Evolutionary conservation across 768 basidiomycete species (phyloP), one percentile per base, ranked within the genome.

Genomic region (Termitomyces sp.): DNA sequence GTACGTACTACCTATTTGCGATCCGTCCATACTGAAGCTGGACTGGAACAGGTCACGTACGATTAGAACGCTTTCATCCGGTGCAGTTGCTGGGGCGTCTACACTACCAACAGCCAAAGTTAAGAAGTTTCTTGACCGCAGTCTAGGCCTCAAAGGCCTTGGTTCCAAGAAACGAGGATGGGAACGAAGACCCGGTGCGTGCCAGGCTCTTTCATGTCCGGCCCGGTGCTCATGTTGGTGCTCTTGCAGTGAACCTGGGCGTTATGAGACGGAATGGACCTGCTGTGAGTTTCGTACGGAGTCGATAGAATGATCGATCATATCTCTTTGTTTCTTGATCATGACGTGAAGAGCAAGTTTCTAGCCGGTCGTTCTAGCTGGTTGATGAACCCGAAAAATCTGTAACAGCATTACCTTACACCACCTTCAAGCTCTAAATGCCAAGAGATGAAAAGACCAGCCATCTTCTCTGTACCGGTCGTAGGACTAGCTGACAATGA

Each of bases 181-280:
- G 85, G 78, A 83, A 60, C 73, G 86, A 47, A 73, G 76, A 65
- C 73, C 84, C 49, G 84, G 86, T 86, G 60, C 42, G 76, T 64
- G 14, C 23, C 28, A 10, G 12, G n/a, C n/a, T n/a, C n/a, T 49
- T 47, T 27, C 6, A 34, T 23, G 6, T 44, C 61, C 14, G 49
- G 12, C 34, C 19, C 34, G 14, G 12, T 19, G 34, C 28, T 55
- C 39, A 59, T 37, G 40, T 5, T 50, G 17, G 37, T 34, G 25
- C 25, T 16, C 17, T 52, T 40, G 52, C 48, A 86, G 84, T 74
- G 10, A 83, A 84, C 43, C 64, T 86, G 3, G 85, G 85, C 27
- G 73, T 80, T 21, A 73, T 86, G 70, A 79, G 78, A 62, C 64
- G 70, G 47, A 73, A 71, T 52, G 83, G 83, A 0, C 80, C 84